phyloP scores from a whole-genome alignment of 805 yeast species.

The Ogataea wickerhamii region DNA sequence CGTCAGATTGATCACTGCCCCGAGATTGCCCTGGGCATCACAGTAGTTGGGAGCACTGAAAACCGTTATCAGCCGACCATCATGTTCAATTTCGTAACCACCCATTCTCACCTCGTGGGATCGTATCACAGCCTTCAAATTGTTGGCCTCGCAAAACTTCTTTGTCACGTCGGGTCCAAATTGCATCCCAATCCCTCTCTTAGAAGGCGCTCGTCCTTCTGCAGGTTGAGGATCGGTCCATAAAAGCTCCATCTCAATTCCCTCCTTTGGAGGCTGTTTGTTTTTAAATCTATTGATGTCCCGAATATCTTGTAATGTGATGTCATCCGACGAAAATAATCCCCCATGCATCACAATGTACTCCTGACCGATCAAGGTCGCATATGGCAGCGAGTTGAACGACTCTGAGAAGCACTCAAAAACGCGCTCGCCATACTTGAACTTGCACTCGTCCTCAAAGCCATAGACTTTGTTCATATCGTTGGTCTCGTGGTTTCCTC shows the following conservation, averaged over 20 bases:
- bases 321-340: slow-evolving; percentile 71
- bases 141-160: slow-evolving; percentile 67
- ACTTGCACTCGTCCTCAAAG: slow-evolving; percentile 92
- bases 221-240: slow-evolving; percentile 95
- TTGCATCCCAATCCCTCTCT: slow-evolving; percentile 93
- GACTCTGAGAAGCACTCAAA: slow-evolving; percentile 83
- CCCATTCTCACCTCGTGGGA: slow-evolving; percentile 94
- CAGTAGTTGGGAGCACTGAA: slow-evolving; percentile 98
- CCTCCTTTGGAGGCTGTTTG: slow-evolving; percentile 84
- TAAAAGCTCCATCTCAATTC: slow-evolving; percentile 90
- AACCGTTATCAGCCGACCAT: slow-evolving; percentile 85
- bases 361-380: slow-evolving; percentile 71
- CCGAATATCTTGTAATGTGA: slow-evolving; percentile 71
- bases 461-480: slow-evolving; percentile 97
- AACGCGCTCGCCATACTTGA: slow-evolving; percentile 76
- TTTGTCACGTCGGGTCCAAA: slow-evolving; percentile 95
- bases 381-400: slow-evolving; percentile 82
- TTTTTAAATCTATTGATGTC: slow-evolving; percentile 60
- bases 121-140: slow-evolving; percentile 75
- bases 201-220: slow-evolving; percentile 79
- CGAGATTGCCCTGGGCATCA: slow-evolving; percentile 86
- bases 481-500: slow-evolving; percentile 96
- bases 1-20: slow-evolving; percentile 79
- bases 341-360: slow-evolving; percentile 97
- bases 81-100: slow-evolving; percentile 86